phyloP scores from a whole-genome alignment of 208 protist species.

The Leishmania major region DNA sequence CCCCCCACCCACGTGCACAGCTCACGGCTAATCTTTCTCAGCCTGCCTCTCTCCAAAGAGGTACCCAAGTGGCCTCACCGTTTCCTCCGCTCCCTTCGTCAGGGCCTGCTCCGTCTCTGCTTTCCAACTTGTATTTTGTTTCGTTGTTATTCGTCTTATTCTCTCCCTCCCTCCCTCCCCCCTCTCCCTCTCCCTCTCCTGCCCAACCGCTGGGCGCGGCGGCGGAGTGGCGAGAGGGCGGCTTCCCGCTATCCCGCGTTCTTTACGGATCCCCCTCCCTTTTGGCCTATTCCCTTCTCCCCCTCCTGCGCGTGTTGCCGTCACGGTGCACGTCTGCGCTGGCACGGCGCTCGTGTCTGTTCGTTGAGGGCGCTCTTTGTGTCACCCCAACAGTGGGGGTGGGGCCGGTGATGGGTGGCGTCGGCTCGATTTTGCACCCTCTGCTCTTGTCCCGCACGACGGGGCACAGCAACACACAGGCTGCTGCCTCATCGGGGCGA shows the following conservation, averaged over 20 bases:
- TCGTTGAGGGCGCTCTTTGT: neutral
- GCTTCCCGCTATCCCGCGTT: neutral
- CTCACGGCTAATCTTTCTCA: neutral
- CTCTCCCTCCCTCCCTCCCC: neutral
- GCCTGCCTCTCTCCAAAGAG: neutral
- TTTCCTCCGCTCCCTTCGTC: neutral
- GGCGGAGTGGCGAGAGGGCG: neutral
- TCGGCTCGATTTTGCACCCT: neutral
- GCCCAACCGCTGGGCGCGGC: neutral
- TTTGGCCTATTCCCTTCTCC: neutral
- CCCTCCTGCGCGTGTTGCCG: neutral
- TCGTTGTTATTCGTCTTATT: neutral
- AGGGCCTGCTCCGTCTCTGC: constrained; percentile 1
- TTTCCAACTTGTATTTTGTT: neutral
- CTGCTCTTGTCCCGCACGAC: neutral
- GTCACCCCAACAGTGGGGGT: no score
- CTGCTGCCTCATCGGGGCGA: neutral
- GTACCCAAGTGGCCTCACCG: neutral
- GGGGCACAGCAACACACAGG: neutral
- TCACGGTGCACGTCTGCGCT: neutral
- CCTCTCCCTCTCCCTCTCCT: neutral
- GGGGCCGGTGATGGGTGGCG: neutral
- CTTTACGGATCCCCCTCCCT: constrained; percentile 1
- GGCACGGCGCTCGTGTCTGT: no score
- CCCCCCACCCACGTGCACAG: neutral